Evolutionary conservation across 495 filamentous ascomycete species (phyloP), one percentile per base, ranked within the genome.

Genomic region (Aspergillus wentii): DNA sequence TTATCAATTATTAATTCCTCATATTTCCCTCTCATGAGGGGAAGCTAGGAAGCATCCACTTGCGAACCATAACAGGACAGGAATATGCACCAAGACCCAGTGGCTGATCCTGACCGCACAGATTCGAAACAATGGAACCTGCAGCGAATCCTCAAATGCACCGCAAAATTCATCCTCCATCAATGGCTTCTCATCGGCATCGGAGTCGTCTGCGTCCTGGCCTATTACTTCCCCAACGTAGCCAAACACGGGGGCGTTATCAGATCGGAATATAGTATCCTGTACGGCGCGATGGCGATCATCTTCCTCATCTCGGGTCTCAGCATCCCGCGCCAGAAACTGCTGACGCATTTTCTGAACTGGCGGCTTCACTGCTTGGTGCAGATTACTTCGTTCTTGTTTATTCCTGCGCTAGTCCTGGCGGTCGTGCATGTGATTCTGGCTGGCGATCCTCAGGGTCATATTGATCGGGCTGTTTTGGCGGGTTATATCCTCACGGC

Each of bases 161-260:
- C 53, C 26, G 32, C 61, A 5, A 35, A 33, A 9, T 61, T 75
- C 43, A 41, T 79, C 40, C 53, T 68, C 19, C 64, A 64, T 31
- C 75, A 79, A 48, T 79, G 74, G 72, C 68, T 79, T 22, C 60
- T 77, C 13, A 62, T 78, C 38, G 75, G 71, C 17, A 74, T 78
- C 37, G 72, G 69, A 7, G 41, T 74, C 9, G 72, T 52, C 33
- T 72, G 69, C 41, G 51, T 66, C 1, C 53, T 77, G 17, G 74
- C 68, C 30, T 74, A 74, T 47, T 69, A 62, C 34, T 75, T 77
- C 42, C 72, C 74, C 15, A 55, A 70, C 25, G 67, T 78, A 19
- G 72, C 72, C 30, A 75, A 69, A 30, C 63, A 68, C 38, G 74
- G 71, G 30, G 72, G 74, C 20, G 49, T 65, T 10, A 75, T 78